These are phyloP conservation scores for Aspergillus homomorphus DNA, from an alignment of 495 filamentous ascomycete species.

Conservation along the genomic window DNA sequence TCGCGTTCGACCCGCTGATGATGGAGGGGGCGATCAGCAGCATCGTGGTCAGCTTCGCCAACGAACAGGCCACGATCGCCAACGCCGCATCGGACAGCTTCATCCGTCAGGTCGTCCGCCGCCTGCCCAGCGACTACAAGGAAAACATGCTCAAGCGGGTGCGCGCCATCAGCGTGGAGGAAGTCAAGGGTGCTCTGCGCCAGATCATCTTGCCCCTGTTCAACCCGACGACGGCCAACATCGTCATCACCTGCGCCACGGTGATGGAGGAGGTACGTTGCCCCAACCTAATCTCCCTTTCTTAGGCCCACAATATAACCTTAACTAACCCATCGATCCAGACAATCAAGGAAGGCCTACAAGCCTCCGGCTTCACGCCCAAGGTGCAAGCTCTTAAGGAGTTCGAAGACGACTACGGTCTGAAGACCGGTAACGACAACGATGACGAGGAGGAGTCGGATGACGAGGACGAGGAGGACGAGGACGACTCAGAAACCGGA, in stretches of 20 bases:
- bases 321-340: conserved; percentile 30
- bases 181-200: conserved; percentile 71
- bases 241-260: conserved; percentile 85
- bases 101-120: conserved; percentile 72
- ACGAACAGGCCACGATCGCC: conserved; percentile 80
- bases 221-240: conserved; percentile 67
- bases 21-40: conserved; percentile 87
- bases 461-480: conserved; percentile 52
- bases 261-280: conserved; percentile 75
- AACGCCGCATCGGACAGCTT: conserved; percentile 79
- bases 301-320: conserved; percentile 8
- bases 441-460: conserved; percentile 64
- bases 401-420: conserved; percentile 90
- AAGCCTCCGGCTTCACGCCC: conserved; percentile 72
- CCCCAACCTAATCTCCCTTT: not conserved
- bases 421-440: conserved; percentile 66
- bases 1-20: conserved; percentile 70
- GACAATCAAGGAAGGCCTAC: conserved; percentile 69
- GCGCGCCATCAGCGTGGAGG: conserved; percentile 67
- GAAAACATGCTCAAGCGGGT: conserved; percentile 72
- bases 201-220: conserved; percentile 79
- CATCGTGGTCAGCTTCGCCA: conserved; percentile 79
- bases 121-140: conserved; percentile 74
- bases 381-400: conserved; percentile 69
- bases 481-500: conserved; percentile 32